phyloP scores from a whole-genome alignment of 208 protist genomes.

The Herpetomonas muscarum region DNA sequence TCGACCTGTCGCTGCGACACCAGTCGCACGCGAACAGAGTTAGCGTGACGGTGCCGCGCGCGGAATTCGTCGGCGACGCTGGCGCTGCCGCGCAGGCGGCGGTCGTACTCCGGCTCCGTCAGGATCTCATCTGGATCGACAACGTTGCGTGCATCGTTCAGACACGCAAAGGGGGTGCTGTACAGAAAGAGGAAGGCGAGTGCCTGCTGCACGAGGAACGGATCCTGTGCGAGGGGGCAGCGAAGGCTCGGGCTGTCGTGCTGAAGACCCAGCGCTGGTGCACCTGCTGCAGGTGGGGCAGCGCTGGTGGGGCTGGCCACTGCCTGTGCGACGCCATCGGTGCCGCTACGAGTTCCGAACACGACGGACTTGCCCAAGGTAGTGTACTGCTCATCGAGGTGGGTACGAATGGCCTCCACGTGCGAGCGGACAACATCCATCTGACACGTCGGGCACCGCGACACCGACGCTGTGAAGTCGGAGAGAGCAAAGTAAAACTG shows the following conservation, averaged over 20 bases:
- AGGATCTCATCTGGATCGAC: slow-evolving; percentile 74
- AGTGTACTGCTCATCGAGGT: slow-evolving; percentile 5
- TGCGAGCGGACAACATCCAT: slow-evolving; percentile 36
- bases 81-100: slow-evolving; percentile 46
- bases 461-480: slow-evolving; percentile 48
- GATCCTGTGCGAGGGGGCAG: slow-evolving; percentile 61
- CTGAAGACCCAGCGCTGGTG: not conserved
- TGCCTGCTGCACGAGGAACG: slow-evolving; percentile 85
- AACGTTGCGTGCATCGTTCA: slow-evolving; percentile 51
- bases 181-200: slow-evolving; percentile 72
- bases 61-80: slow-evolving; percentile 76
- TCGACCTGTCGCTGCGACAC: slow-evolving; percentile 49
- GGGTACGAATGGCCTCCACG: slow-evolving; percentile 20
- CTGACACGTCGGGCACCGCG: slow-evolving; percentile 55
- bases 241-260: too few relatives aligned
- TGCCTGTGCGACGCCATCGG: slow-evolving; percentile 10
- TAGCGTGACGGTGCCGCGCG: slow-evolving; percentile 63
- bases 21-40: slow-evolving; percentile 48
- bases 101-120: slow-evolving; percentile 68
- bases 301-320: slow-evolving; percentile 3
- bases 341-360: slow-evolving; percentile 8
- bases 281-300: slow-evolving; percentile 10
- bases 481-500: slow-evolving; percentile 54
- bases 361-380: not conserved
- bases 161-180: slow-evolving; percentile 55